These are phyloP conservation scores for Trypanosoma cruzi DNA, from an alignment of 208 protist genomes.

Conservation along the genomic window DNA sequence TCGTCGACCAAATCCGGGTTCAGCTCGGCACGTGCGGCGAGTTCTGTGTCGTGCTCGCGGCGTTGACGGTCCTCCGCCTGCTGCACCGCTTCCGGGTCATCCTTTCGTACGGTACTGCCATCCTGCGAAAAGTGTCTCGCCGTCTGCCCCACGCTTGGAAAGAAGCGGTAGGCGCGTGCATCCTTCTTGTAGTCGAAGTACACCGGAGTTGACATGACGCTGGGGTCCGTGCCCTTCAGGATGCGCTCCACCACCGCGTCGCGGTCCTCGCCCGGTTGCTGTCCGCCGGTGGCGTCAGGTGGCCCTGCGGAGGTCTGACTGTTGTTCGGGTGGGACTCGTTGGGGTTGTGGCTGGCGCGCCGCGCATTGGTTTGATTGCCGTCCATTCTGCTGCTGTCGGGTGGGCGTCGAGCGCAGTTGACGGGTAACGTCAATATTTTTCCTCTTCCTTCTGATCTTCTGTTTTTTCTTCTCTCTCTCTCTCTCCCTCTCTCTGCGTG, in stretches of 20 bases:
- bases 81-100: conserved; percentile 87
- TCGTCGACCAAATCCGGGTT: conserved; percentile 87
- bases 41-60: conserved; percentile 67
- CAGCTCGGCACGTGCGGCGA: conserved; percentile 77
- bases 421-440: neutral
- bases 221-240: conserved; percentile 93
- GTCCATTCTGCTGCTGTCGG: neutral
- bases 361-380: neutral
- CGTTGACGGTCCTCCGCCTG: conserved; percentile 85
- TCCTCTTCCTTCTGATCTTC: neutral
- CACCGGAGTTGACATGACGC: conserved; percentile 91
- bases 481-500: neutral
- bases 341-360: conserved; percentile 3
- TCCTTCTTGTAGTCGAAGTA: conserved; percentile 95
- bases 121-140: conserved; percentile 86
- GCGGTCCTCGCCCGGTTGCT: conserved; percentile 46
- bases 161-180: conserved; percentile 87
- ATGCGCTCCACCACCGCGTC: conserved; percentile 90
- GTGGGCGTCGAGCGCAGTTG: neutral
- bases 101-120: conserved; percentile 81
- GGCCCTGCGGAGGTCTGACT: conserved; percentile 27
- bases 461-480: neutral
- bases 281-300: conserved; percentile 15
- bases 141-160: conserved; percentile 87
- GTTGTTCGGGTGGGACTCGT: conserved; percentile 3